These are phyloP conservation scores for Eremothecium cymbalariae DNA, from an alignment of 1,139 yeast species.

Conservation along the genomic window DNA sequence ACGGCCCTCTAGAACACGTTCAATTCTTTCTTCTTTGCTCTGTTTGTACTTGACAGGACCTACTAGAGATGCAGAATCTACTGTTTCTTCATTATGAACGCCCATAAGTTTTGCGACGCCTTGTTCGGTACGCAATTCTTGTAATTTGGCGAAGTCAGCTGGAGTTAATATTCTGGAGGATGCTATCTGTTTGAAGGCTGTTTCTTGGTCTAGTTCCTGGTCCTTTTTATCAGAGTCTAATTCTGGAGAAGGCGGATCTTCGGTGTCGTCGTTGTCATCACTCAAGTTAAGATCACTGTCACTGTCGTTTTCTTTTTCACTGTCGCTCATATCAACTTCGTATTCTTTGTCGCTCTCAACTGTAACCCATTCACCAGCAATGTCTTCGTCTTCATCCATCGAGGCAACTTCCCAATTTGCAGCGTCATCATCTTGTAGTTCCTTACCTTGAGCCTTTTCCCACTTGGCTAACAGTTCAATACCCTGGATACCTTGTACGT, in stretches of 20 bases:
- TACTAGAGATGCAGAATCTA: conserved; percentile 70
- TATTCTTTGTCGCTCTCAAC: conserved; percentile 50
- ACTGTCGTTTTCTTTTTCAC: conserved; percentile 40
- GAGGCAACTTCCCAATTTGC: conserved; percentile 49
- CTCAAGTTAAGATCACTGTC: conserved; percentile 36
- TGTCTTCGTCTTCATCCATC: conserved; percentile 38
- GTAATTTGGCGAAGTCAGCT: conserved; percentile 92
- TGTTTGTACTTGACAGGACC: conserved; percentile 78
- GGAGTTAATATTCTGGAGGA: conserved; percentile 81
- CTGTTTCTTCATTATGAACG: conserved; percentile 63
- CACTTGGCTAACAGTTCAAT: conserved; percentile 82
- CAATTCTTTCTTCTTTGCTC: conserved; percentile 80
- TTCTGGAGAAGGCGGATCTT: conserved; percentile 13
- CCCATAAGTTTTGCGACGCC: conserved; percentile 76
- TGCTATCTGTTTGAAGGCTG: conserved; percentile 56
- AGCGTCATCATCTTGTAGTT: conserved; percentile 53
- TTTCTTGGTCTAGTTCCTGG: conserved; percentile 31
- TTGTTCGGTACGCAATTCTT: conserved; percentile 75
- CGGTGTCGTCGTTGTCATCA: conserved; percentile 28
- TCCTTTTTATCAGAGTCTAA: conserved; percentile 13
- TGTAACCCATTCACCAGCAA: conserved; percentile 48
- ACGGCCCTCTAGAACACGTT: conserved; percentile 80
- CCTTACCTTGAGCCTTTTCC: conserved; percentile 49
- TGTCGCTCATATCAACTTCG: conserved; percentile 37
- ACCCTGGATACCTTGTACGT: conserved; percentile 72